These are phyloP conservation scores for Acacia confusa DNA, from an alignment of 306 rosid species.

Conservation along the genomic window DNA sequence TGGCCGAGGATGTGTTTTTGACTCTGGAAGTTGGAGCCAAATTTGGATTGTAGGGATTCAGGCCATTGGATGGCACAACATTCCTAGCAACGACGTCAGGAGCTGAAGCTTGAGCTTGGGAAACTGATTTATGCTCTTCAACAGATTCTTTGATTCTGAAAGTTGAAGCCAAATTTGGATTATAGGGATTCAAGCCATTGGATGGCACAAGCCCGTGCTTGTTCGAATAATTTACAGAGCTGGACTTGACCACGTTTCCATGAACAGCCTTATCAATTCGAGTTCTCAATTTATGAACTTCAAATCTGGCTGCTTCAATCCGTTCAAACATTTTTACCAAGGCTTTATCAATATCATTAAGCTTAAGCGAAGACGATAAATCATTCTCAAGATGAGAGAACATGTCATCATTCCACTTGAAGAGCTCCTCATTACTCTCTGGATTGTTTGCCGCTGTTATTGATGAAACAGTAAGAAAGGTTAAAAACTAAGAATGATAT, in stretches of 20 bases:
- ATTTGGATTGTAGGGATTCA: too few relatives aligned
- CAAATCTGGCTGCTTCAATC: conserved; percentile 53
- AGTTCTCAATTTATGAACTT: conserved; percentile 47
- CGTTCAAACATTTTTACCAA: conserved; percentile 43
- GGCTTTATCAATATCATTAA: conserved; percentile 43
- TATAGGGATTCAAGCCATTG: conserved; percentile 25
- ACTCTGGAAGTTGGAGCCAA: too few relatives aligned
- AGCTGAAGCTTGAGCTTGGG: conserved; percentile 35
- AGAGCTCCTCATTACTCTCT: conserved; percentile 28
- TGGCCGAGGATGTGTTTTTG: too few relatives aligned
- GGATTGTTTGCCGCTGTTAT: conserved; percentile 43
- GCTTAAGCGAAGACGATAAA: conserved; percentile 32
- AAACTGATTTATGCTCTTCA: conserved; percentile 38
- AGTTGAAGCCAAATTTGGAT: conserved; percentile 36
- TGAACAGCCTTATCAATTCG: conserved; percentile 33
- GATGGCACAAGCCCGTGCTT: conserved; percentile 32
- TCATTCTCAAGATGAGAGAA: neutral
- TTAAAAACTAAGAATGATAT: neutral
- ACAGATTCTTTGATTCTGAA: conserved; percentile 27
- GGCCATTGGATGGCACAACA: too few relatives aligned
- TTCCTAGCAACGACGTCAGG: conserved; percentile 35
- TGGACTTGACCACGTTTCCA: conserved; percentile 46
- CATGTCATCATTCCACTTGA: conserved; percentile 37
- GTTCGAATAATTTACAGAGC: conserved; percentile 39
- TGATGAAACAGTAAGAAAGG: neutral